Percentiles rank a stretch among this genome's conserved stretches.
Evolutionary conservation across 257 asterid genomes (phyloP).

Genomic region (Nicotiana attenuata): DNA sequence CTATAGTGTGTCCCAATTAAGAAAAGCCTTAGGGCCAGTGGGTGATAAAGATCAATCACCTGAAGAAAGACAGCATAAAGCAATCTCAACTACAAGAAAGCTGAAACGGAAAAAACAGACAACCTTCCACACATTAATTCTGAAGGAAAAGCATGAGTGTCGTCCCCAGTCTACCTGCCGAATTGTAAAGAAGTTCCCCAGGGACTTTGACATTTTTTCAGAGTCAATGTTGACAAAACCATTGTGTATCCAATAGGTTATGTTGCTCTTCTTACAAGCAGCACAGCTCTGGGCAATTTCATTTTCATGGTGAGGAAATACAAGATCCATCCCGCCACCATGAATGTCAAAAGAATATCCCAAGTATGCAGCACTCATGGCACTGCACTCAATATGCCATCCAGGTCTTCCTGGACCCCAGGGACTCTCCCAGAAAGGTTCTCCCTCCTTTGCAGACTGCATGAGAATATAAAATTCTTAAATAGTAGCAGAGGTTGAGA

Average conservation of each 20-base stretch:
- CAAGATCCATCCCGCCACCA: conserved; percentile 98
- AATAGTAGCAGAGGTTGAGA: not conserved
- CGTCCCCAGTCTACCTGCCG: conserved; percentile 52
- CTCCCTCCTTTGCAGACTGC: conserved; percentile 99
- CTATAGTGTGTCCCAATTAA: conserved; percentile 87
- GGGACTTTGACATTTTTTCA: conserved; percentile 95
- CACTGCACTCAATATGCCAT: conserved; percentile 99
- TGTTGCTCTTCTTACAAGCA: conserved; percentile 62
- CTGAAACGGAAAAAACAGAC: not conserved
- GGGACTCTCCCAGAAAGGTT: conserved; percentile 96
- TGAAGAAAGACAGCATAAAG: conserved; percentile 24
- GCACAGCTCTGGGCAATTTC: conserved; percentile 99
- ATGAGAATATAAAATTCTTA: conserved; percentile 10
- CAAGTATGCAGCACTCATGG: conserved; percentile 93
- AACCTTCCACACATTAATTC: not conserved
- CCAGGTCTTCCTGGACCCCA: conserved; percentile 99
- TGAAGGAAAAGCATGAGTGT: not conserved
- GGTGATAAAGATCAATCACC: conserved; percentile 90
- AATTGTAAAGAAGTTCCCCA: conserved; percentile 94
- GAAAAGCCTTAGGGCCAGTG: conserved; percentile 82
- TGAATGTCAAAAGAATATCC: conserved; percentile 89
- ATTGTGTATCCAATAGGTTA: conserved; percentile 90
- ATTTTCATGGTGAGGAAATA: conserved; percentile 97
- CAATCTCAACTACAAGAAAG: conserved; percentile 11
- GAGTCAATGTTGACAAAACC: conserved; percentile 93